Conservation (phyloP, 768 basidiomycete species). For the Leucosporidium creatinivorum region DNA sequence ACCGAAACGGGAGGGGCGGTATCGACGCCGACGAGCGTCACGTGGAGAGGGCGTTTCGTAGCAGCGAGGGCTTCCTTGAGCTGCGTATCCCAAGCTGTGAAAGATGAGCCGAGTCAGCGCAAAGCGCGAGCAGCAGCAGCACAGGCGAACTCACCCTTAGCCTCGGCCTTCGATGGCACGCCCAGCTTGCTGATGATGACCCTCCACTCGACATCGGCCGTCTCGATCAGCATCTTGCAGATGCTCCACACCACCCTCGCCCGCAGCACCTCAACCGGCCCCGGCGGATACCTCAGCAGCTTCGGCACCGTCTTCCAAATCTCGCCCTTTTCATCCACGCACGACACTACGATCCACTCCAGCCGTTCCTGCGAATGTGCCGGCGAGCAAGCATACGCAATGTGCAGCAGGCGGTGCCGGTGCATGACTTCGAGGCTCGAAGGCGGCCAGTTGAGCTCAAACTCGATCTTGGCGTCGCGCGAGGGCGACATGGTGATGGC, state of each 20-base stretch:
- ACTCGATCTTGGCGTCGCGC: slow-evolving; percentile 7
- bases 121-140: too few relatives aligned
- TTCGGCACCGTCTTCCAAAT: slow-evolving; percentile 19
- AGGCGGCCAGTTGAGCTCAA: slow-evolving; percentile 25
- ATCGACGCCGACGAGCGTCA: slow-evolving; percentile 16
- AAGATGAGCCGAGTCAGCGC: background rate
- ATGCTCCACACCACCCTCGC: slow-evolving; percentile 18
- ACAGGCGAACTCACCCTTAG: slow-evolving; percentile 9
- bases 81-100: slow-evolving; percentile 23
- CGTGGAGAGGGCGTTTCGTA: slow-evolving; percentile 13
- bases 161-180: slow-evolving; percentile 11
- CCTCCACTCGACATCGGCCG: slow-evolving; percentile 30
- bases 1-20: slow-evolving; percentile 13
- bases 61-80: slow-evolving; percentile 15
- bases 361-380: background rate
- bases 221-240: slow-evolving; percentile 1
- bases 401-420: slow-evolving; percentile 30
- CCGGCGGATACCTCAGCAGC: slow-evolving; percentile 7
- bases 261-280: slow-evolving; percentile 11
- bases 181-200: slow-evolving; percentile 22
- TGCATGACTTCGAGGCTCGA: slow-evolving; percentile 21
- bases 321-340: slow-evolving; percentile 31
- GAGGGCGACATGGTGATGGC: slow-evolving; percentile 18
- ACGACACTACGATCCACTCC: slow-evolving; percentile 19
- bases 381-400: slow-evolving; percentile 12